These are phyloP conservation scores for Purpureocillium takamizusanense DNA, from an alignment of 2,329 filamentous ascomycete genomes.

Conservation along the genomic window DNA sequence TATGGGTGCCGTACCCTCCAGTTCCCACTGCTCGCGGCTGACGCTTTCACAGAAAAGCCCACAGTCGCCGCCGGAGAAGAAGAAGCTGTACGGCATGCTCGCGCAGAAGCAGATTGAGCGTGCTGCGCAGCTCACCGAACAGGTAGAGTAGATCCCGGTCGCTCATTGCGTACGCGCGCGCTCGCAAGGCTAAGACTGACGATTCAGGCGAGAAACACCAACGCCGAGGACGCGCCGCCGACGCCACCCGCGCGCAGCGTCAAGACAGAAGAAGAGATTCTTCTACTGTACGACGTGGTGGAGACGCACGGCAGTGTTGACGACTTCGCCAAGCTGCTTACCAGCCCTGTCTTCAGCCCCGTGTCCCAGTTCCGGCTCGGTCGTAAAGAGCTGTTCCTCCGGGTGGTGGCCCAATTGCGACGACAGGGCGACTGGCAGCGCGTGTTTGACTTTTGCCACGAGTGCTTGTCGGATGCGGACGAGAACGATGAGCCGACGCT, in stretches of 20 bases:
- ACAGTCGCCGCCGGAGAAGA: conserved; percentile 38
- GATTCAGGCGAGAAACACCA: conserved; percentile 10
- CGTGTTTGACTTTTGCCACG: conserved; percentile 33
- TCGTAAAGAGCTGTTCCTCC: conserved; percentile 37
- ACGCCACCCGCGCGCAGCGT: conserved; percentile 21
- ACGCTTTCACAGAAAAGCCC: conserved; percentile 28
- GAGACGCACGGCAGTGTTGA: conserved; percentile 31
- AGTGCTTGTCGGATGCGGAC: conserved; percentile 30
- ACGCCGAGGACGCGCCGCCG: conserved; percentile 9
- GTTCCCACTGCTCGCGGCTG: not conserved
- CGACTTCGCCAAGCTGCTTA: conserved; percentile 29
- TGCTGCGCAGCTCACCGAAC: conserved; percentile 35
- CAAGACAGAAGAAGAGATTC: conserved; percentile 39
- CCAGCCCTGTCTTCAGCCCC: conserved; percentile 30
- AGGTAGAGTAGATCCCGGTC: too few species aligned
- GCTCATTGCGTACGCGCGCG: too few species aligned
- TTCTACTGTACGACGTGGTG: conserved; percentile 39
- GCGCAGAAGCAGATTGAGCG: conserved; percentile 42
- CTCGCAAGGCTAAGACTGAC: not conserved
- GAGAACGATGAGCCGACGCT: conserved; percentile 27
- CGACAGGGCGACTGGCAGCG: conserved; percentile 29
- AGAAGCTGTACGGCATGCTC: conserved; percentile 41
- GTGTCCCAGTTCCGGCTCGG: conserved; percentile 34
- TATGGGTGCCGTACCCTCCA: conserved; percentile 17
- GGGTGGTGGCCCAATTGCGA: conserved; percentile 28